phyloP scores from a whole-genome alignment of 768 basidiomycete genomes.

The Lanmaoa rubissima region DNA sequence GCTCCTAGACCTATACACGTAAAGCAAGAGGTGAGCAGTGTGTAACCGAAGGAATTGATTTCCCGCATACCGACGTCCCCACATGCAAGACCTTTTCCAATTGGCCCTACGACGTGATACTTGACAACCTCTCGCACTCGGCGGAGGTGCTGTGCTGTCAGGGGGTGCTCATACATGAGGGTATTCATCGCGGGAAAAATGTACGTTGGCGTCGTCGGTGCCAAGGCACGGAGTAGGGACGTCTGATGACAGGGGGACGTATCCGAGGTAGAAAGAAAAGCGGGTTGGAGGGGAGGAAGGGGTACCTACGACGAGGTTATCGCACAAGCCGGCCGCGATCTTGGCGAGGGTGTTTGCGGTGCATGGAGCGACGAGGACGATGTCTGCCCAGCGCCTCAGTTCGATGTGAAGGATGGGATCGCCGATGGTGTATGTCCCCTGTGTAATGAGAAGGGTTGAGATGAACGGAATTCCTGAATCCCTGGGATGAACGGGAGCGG shows the following conservation, averaged over 20 bases:
- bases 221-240: slow-evolving; percentile 79
- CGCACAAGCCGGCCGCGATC: slow-evolving; percentile 84
- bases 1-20: slow-evolving; percentile 73
- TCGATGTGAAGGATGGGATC: slow-evolving; percentile 97
- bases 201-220: slow-evolving; percentile 82
- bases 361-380: slow-evolving; percentile 93
- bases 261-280: not conserved
- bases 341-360: slow-evolving; percentile 97
- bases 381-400: slow-evolving; percentile 89
- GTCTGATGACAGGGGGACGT: slow-evolving; percentile 40
- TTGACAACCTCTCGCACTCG: slow-evolving; percentile 70
- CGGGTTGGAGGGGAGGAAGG: too few relatives aligned
- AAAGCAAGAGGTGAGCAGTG: not conserved
- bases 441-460: not conserved
- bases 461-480: not conserved
- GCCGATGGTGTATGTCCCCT: slow-evolving; percentile 76
- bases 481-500: not conserved
- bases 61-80: slow-evolving; percentile 76
- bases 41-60: not conserved
- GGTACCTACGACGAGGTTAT: slow-evolving; percentile 73
- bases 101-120: slow-evolving; percentile 83
- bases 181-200: slow-evolving; percentile 99
- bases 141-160: slow-evolving; percentile 82
- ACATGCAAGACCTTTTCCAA: slow-evolving; percentile 86
- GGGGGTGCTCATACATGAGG: slow-evolving; percentile 92